Evolutionary conservation across 169 alveolate genomes (phyloP).

Genomic region (Plasmodium fragile): DNA sequence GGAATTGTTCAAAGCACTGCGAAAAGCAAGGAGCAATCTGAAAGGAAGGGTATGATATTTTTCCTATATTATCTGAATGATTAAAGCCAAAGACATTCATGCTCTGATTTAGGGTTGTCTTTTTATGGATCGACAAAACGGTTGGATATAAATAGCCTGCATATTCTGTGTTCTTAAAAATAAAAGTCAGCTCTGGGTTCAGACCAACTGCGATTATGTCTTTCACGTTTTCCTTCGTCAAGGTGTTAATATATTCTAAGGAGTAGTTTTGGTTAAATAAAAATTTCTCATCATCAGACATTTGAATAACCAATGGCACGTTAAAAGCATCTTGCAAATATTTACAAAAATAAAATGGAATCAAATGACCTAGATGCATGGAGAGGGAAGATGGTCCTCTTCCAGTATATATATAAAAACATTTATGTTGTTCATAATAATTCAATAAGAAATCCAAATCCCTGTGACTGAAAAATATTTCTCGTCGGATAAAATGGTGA

Average conservation of each 20-base stretch:
- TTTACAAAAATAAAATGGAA: constrained; percentile 98
- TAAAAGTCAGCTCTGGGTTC: constrained; percentile 97
- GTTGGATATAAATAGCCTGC: constrained; percentile 93
- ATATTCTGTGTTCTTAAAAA: constrained; percentile 94
- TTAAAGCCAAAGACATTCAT: constrained; percentile 95
- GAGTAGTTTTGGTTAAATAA: constrained; percentile 94
- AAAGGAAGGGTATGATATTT: constrained; percentile 97
- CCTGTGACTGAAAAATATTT: constrained; percentile 98
- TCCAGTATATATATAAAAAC: constrained; percentile 98
- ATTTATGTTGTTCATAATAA: constrained; percentile 93
- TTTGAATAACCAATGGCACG: constrained; percentile 98
- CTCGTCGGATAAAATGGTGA: constrained; percentile 97
- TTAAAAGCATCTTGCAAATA: constrained; percentile 96
- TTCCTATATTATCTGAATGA: constrained; percentile 95
- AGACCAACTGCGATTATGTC: constrained; percentile 99
- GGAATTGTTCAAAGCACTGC: constrained; percentile 94
- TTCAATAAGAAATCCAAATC: constrained; percentile 95
- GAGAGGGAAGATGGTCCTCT: constrained; percentile 99
- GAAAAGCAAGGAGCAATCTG: constrained; percentile 98
- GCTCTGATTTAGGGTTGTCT: constrained; percentile 95
- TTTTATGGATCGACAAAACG: constrained; percentile 94
- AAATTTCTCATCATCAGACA: constrained; percentile 99
- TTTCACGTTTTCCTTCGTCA: constrained; percentile 96
- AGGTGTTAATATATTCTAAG: constrained; percentile 89
- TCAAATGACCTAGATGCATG: constrained; percentile 98